Evolutionary conservation across 805 yeast genomes (phyloP), one percentile per base, ranked within the genome.

Genomic region (Soucietia sequanensis): DNA sequence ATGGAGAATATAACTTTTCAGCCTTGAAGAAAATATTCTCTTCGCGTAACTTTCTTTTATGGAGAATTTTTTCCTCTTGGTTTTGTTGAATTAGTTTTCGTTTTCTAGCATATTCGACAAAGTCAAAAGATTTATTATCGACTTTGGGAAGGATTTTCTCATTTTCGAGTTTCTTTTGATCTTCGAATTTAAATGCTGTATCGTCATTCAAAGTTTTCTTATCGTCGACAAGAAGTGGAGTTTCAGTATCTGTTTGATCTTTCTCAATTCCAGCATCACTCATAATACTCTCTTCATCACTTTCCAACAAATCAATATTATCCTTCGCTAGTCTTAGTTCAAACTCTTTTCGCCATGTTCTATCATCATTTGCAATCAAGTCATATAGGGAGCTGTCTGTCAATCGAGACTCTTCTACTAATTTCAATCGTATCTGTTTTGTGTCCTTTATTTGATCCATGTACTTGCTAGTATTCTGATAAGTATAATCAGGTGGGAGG

Each of bases 401-500:
- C 34, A 80, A 64, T 37, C 85, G 68, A 20, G 95, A 85, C 55
- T 91, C 97, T 33, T 79, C 80, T 2, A 87, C 90, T 33, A 90
- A 66, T 47, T 76, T 76, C 36, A 84, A 76, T 42, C 91, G 70
- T 35, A 91, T 70, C 38, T 75, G 66, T 43, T 82, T 77, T 41
- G 90, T 86, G 50, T 87, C 91, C 1, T 80, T 75, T 11, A 80
- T 60, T 14, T 81, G 68, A 16, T 76, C 66, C 37, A 80, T 71
- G 54, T 68, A 89, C 43, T 72, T 71, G 0, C 95, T 84, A 0
- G 96, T 84, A 37, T 80, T 75, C 57, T 78, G 80, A 55, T 84
- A 91, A 0, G 98, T 91, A 58, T 90, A 95, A 50, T 88, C 95
- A 0, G 98, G 96, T 1, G 99, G 99, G 19, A 91, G 69, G 9